Percentiles rank a stretch among this genome's conserved stretches.
phyloP scores from a whole-genome alignment of 257 asterid species.

The Apocynum venetum region DNA sequence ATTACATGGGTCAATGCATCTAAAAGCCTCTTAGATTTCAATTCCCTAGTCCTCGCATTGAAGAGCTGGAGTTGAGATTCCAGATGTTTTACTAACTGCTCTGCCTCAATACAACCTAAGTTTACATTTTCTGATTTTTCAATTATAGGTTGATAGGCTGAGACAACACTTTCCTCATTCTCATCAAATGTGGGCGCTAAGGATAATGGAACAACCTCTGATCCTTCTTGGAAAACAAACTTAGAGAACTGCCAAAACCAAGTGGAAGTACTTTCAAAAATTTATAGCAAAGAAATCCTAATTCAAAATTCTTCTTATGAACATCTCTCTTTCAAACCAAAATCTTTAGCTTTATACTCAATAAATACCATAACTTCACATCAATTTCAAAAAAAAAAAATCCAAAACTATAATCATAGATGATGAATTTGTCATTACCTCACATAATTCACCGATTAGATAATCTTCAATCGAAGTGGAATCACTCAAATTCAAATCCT shows the following conservation, averaged over 20 bases:
- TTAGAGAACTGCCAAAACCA: not conserved
- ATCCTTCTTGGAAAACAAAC: slow-evolving; percentile 31
- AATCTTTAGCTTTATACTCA: not conserved
- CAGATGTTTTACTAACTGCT: slow-evolving; percentile 45
- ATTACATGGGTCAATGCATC: slow-evolving; percentile 35
- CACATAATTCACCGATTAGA: slow-evolving; percentile 30
- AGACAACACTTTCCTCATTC: not conserved
- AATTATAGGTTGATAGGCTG: not conserved
- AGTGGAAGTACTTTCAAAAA: not conserved
- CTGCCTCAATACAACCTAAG: slow-evolving; percentile 30
- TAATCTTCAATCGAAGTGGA: slow-evolving; percentile 27
- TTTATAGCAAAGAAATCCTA: not conserved
- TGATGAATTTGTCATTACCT: slow-evolving; percentile 26
- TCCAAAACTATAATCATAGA: not conserved
- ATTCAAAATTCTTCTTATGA: not conserved
- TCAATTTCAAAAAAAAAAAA: no score
- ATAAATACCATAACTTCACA: not conserved
- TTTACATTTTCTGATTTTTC: slow-evolving; percentile 18
- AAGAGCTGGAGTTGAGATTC: slow-evolving; percentile 43
- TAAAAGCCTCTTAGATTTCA: slow-evolving; percentile 45
- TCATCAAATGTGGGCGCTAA: slow-evolving; percentile 25
- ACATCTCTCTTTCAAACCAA: not conserved
- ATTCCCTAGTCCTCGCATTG: slow-evolving; percentile 39
- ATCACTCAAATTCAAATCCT: slow-evolving; percentile 14
- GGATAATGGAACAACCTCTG: slow-evolving; percentile 27